Evolutionary conservation across 345 rosid genomes (phyloP).

Genomic region (Pistacia integerrima): DNA sequence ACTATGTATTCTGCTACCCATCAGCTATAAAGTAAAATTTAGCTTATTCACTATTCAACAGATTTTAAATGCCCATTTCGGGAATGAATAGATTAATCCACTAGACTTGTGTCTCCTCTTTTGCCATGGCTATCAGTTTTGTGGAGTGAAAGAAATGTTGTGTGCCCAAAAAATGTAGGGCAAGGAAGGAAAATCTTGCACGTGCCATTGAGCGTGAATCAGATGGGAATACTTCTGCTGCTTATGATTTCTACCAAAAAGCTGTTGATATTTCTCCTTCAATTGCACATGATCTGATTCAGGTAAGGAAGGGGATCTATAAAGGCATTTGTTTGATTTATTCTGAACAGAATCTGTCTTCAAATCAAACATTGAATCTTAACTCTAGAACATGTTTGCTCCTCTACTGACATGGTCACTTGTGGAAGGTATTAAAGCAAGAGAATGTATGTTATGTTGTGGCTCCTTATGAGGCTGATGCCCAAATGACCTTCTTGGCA

Average conservation of each 20-base stretch:
- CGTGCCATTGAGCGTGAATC: constrained; percentile 87
- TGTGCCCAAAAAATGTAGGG: constrained; percentile 38
- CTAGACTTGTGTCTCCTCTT: too few species aligned
- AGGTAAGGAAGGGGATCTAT: constrained; percentile 42
- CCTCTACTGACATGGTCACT: constrained; percentile 30
- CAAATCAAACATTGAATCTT: neutral
- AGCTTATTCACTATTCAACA: too few species aligned
- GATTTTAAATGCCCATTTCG: too few species aligned
- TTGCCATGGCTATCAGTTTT: neutral
- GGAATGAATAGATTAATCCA: too few species aligned
- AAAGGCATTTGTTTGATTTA: neutral
- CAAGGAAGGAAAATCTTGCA: constrained; percentile 82
- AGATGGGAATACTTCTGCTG: constrained; percentile 76
- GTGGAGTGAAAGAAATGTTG: constrained; percentile 5
- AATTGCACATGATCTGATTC: constrained; percentile 80
- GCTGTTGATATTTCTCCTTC: constrained; percentile 96
- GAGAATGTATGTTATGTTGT: constrained; percentile 74
- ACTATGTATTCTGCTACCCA: neutral
- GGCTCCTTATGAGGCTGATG: constrained; percentile 99
- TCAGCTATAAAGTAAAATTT: neutral
- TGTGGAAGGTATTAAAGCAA: constrained; percentile 68
- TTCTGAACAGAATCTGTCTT: neutral
- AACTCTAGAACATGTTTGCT: neutral
- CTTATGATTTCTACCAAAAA: constrained; percentile 91
- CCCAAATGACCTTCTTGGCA: constrained; percentile 96